Base-by-base conservation (phyloP, 2,329 filamentous ascomycete genomes). In the Fusarium pininemorale region DNA sequence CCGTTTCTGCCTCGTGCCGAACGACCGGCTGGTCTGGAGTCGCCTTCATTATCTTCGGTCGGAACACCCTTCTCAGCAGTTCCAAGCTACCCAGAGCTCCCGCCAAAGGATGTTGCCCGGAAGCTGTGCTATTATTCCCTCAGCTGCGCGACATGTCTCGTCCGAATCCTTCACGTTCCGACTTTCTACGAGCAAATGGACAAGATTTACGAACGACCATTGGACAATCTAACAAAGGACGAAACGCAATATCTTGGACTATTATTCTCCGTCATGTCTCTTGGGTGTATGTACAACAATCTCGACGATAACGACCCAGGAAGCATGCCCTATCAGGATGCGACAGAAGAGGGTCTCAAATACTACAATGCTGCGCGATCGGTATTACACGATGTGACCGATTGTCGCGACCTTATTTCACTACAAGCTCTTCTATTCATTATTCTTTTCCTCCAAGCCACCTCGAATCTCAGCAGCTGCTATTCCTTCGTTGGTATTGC, bases 401-500 rank as follows among this genome's bases (percentile, higher is more conserved):
- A 92, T 68, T 95, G 93, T 75, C 90, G 93, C 53, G 93, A 95
- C 79, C 85, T 96, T 48, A 89, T 87, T 26, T 93, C 93, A 3
- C 84, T 96, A 14, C 93, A 96, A 80, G 90, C 92, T 5, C 87
- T 96, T 12, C 84, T 95, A 26, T 95, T 94, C 80, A 93, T 95
- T 88, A 92, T 95, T 55, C 84, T 96, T 6, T 96, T 95, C 79
- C 86, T 96, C 3, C 94, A 96, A 78, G 90, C 92, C 6, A 93
- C 94, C 5, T 93, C 93, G 15, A 94, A 94, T 79, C 84, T 96
- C 37, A 93, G 91, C 79, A 92, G 91, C 15, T 96, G 93, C 79
- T 96, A 96, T 81, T 90, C 93, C 0, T 95, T 94, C 75, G 88
- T 96, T 54, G 93, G 93, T 12, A 92, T 96, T 76, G 93, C 93